Percentiles rank a stretch among this genome's conserved stretches.
phyloP scores from a whole-genome alignment of 2,329 filamentous ascomycete species.

The Apiospora marii region DNA sequence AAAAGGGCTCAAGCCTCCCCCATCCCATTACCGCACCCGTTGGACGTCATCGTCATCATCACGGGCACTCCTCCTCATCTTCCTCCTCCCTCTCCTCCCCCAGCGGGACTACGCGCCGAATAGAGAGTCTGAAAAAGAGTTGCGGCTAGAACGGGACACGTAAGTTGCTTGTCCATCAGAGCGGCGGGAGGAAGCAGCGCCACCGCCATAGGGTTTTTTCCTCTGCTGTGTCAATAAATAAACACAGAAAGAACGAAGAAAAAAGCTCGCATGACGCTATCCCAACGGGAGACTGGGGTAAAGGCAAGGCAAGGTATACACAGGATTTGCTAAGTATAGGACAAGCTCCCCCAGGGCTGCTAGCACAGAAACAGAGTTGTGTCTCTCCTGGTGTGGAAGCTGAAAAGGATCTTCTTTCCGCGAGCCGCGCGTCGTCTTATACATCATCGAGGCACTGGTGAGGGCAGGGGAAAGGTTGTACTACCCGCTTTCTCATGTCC shows the following conservation, averaged over 20 bases:
- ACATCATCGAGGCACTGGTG: background rate
- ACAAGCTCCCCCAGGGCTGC: conserved; percentile 11
- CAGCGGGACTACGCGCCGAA: background rate
- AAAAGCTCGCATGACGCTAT: background rate
- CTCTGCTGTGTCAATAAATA: conserved; percentile 6
- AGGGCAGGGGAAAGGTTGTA: background rate
- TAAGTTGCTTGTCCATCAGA: conserved; percentile 14
- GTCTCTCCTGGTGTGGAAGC: background rate
- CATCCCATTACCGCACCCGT: background rate
- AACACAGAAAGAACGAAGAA: background rate
- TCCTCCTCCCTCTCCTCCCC: background rate
- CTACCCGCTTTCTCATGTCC: background rate
- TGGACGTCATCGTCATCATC: conserved; percentile 4
- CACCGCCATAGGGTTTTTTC: background rate
- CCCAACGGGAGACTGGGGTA: background rate
- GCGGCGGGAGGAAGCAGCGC: conserved; percentile 16
- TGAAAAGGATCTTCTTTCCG: conserved; percentile 8
- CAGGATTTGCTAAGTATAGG: conserved; percentile 2
- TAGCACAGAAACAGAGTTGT: background rate
- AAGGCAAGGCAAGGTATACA: background rate
- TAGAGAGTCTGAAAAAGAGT: background rate
- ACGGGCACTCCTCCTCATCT: background rate
- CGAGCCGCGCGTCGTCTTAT: conserved; percentile 8
- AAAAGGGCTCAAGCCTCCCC: conserved; percentile 1
- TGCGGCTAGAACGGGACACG: background rate